phyloP scores from a whole-genome alignment of 352 stramenopile genomes.

The Sclerospora graminicola region DNA sequence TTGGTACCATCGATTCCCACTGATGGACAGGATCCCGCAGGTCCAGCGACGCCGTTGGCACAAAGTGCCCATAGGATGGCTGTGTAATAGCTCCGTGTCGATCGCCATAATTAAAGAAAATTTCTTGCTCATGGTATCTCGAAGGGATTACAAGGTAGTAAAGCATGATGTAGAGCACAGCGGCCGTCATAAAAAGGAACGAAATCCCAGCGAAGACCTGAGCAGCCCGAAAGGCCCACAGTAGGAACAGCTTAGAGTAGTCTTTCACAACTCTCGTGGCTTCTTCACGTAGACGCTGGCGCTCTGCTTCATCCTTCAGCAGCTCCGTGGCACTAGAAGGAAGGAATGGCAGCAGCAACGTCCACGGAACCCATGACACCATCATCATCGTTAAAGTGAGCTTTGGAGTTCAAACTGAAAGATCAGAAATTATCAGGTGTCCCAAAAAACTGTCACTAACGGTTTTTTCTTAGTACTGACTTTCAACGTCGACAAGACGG shows the following conservation, averaged over 20 bases:
- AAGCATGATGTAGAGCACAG: conserved; percentile 52
- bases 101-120: conserved; percentile 66
- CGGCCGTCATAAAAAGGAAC: conserved; percentile 41
- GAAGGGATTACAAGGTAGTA: conserved; percentile 77
- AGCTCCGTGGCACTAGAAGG: conserved; percentile 31
- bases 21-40: conserved; percentile 46
- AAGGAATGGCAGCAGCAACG: conserved; percentile 39
- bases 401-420: too few species aligned
- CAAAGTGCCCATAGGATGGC: neutral
- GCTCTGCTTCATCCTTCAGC: conserved; percentile 35
- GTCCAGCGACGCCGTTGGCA: conserved; percentile 46
- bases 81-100: conserved; percentile 29
- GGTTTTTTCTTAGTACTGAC: too few species aligned
- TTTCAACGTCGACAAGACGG: too few species aligned
- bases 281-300: conserved; percentile 36
- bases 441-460: too few species aligned
- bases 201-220: conserved; percentile 28
- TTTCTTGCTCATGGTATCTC: conserved; percentile 61
- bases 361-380: conserved; percentile 35
- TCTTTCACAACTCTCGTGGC: conserved; percentile 16
- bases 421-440: too few species aligned
- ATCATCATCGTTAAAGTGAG: too few species aligned
- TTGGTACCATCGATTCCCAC: conserved; percentile 35
- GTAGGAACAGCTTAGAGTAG: conserved; percentile 23
- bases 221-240: conserved; percentile 27